Base-by-base conservation (phyloP, 805 yeast species). In the Alloascoidea africana region DNA sequence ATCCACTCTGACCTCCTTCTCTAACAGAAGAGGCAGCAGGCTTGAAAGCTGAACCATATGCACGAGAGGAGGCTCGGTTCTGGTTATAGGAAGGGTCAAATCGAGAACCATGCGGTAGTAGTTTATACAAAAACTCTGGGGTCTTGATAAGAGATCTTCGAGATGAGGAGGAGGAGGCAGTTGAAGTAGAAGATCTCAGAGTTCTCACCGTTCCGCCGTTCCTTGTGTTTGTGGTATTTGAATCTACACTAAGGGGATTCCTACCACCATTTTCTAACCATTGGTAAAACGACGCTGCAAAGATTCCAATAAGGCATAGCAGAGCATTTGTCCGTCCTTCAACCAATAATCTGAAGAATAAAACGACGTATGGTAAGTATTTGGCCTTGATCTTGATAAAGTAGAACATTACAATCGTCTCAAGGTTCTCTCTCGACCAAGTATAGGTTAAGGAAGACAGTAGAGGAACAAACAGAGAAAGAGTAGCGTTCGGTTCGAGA, bases 401-500 rank as follows among this genome's bases (percentile, higher is more conserved):
- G n/a, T 34, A 34, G 18, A 34, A 34, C 36, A 34, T 14, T 5
- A 34, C 36, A 8, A 16, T 14, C 11, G 36, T 14, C 8, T 34
- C 36, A 16, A 14, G 17, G 18, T 34, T 34, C 6, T 34, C 36
- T 14, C 17, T 14, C n/a, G 36, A 14, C 36, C 36, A 34, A 13
- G 36, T 34, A 18, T 34, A 34, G 11, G 36, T 34, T 18, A 34
- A 14, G 8, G 36, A 18, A 8, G 36, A 34, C 5, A 14, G 5
- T 17, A 34, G 5, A 6, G 36, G 36, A 8, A 30, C 11, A 18
- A 34, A 34, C 6, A 34, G 18, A 8, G 36, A 34, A 16, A 34
- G n/a, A 8, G 36, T 23, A 8, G 8, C 13, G n/a, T 8, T 8
- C n/a, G 30, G 13, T n/a, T 23, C 30, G 13, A 23, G n/a, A 8